Percentiles rank a stretch among this genome's conserved stretches.
Conservation (phyloP, 164 flowering plant genomes). For the Paratinospora sagittata region DNA sequence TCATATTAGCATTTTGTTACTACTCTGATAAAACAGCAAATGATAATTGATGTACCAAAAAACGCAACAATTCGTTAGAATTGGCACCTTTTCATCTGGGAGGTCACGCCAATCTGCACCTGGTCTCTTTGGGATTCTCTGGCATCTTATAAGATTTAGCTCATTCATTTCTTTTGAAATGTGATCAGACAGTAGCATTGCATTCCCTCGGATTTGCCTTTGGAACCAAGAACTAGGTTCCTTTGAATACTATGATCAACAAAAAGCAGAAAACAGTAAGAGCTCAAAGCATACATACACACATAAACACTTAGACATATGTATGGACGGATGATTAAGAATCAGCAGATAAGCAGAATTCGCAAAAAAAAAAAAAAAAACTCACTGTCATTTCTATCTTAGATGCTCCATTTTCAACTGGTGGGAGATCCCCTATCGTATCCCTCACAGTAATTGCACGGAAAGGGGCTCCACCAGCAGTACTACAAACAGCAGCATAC, state of each 20-base stretch:
- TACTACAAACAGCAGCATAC: constrained; percentile 82
- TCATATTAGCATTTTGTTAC: background rate
- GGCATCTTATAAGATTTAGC: constrained; percentile 70
- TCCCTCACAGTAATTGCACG: constrained; percentile 89
- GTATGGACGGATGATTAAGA: background rate
- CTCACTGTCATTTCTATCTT: constrained; percentile 41
- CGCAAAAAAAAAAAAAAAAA: background rate
- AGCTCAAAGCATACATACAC: background rate
- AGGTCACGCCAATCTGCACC: constrained; percentile 96
- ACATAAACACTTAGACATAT: too few relatives aligned
- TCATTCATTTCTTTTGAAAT: constrained; percentile 96
- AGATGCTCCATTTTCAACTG: constrained; percentile 75
- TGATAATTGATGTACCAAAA: background rate
- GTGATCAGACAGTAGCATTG: constrained; percentile 55
- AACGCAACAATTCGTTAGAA: background rate
- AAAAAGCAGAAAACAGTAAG: constrained; percentile 3
- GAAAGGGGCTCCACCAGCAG: constrained; percentile 81
- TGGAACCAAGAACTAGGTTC: constrained; percentile 89
- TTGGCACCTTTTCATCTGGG: constrained; percentile 75
- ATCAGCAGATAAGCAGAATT: background rate
- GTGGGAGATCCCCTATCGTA: constrained; percentile 87
- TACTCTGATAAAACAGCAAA: background rate
- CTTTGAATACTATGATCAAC: constrained; percentile 45
- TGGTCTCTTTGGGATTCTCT: constrained; percentile 74
- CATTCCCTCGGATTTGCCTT: constrained; percentile 65